Evolutionary conservation across 768 basidiomycete species (phyloP).

Genomic region (Trametes elegans): DNA sequence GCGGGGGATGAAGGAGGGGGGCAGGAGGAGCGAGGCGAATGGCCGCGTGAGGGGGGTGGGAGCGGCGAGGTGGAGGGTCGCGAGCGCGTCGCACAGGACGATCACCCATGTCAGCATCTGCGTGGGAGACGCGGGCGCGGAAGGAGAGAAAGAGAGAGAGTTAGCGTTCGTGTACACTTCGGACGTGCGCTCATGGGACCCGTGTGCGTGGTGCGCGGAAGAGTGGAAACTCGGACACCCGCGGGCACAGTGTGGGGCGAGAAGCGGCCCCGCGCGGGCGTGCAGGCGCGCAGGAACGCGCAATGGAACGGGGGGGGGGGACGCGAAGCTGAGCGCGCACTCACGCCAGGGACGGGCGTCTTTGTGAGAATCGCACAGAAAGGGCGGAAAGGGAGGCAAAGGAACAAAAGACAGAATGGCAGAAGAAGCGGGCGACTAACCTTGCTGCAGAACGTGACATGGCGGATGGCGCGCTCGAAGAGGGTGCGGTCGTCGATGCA

Average conservation of each 20-base stretch:
- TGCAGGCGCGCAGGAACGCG: background rate
- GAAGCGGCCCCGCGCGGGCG: background rate
- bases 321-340: no score
- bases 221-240: background rate
- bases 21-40: constrained; percentile 12
- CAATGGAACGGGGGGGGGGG: no score
- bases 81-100: constrained; percentile 23
- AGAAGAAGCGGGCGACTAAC: constrained; percentile 7
- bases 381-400: background rate
- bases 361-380: no score
- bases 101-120: constrained; percentile 26
- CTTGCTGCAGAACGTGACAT: constrained; percentile 29
- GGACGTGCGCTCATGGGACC: no score
- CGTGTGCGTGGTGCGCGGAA: background rate
- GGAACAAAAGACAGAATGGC: background rate
- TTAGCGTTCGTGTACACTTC: constrained; percentile 11
- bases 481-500: constrained; percentile 21
- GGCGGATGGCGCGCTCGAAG: constrained; percentile 25
- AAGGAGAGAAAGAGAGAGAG: background rate
- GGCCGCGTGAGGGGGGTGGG: constrained; percentile 18
- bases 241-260: background rate
- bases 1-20: constrained; percentile 1
- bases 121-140: no score
- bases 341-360: no score
- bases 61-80: constrained; percentile 18